Conservation (phyloP, 257 asterid genomes). For the Jaltomata sinuosa region DNA sequence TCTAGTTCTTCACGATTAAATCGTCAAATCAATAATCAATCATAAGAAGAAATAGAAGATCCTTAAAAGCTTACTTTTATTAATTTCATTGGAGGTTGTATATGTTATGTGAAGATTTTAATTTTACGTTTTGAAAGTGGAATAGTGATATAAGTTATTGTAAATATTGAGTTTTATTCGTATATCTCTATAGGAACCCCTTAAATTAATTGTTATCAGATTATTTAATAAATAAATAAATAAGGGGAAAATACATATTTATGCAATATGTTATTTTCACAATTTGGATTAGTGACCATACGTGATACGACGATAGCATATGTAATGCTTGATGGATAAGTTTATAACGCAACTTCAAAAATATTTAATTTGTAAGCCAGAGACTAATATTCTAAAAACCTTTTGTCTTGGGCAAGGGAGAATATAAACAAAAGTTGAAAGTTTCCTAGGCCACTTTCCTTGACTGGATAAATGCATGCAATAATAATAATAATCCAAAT, state of each 20-base stretch:
- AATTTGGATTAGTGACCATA: background rate
- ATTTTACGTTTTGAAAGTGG: too few species aligned
- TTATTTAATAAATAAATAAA: background rate
- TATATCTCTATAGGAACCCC: background rate
- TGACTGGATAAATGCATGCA: slow-evolving; percentile 13
- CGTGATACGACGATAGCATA: too few species aligned
- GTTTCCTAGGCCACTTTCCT: slow-evolving; percentile 18
- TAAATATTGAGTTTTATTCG: too few species aligned
- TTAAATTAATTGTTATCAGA: background rate
- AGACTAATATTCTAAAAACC: background rate
- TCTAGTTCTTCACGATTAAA: too few species aligned
- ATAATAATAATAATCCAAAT: background rate
- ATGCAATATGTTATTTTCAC: background rate
- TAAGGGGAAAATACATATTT: background rate
- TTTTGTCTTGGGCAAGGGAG: background rate
- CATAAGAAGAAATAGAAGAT: too few species aligned
- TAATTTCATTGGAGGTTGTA: too few species aligned
- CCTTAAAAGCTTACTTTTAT: too few species aligned
- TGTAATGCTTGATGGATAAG: background rate
- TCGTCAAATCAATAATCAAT: too few species aligned
- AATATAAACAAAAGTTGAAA: background rate
- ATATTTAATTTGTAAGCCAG: background rate
- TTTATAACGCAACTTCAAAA: background rate
- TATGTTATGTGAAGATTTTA: too few species aligned
- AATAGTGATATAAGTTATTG: too few species aligned